Conservation (phyloP, 2,329 filamentous ascomycete genomes). For the Fusarium sarcochroum region DNA sequence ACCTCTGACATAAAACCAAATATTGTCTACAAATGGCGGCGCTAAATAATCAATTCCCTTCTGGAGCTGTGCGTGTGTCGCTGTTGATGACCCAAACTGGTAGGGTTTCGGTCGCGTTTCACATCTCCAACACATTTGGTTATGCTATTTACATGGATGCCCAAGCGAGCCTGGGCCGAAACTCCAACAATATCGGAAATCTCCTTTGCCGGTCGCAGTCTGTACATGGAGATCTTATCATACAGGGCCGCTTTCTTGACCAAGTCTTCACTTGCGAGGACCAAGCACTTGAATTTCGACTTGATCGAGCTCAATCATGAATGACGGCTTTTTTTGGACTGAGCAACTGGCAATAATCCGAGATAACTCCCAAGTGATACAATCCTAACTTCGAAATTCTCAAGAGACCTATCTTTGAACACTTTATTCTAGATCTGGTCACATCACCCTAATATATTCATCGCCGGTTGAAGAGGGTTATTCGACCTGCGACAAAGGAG, state of each 20-base stretch:
- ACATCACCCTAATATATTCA: not conserved
- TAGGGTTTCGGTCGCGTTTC: constrained; percentile 48
- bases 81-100: constrained; percentile 28
- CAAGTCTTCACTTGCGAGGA: not conserved
- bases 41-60: constrained; percentile 3
- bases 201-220: constrained; percentile 31
- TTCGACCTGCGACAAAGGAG: constrained; percentile 6
- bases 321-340: no score
- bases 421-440: not conserved
- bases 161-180: constrained; percentile 41
- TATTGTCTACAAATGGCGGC: not conserved
- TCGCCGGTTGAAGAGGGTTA: not conserved
- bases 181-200: constrained; percentile 35
- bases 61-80: not conserved
- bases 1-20: not conserved
- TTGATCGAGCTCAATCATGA: no score
- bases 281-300: not conserved
- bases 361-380: no score
- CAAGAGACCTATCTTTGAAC: no score
- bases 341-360: no score
- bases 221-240: not conserved
- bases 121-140: constrained; percentile 34
- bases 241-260: not conserved
- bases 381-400: no score
- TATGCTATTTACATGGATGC: constrained; percentile 32